phyloP scores from a whole-genome alignment of 352 stramenopile genomes.

The Globisporangium sylvaticum region DNA sequence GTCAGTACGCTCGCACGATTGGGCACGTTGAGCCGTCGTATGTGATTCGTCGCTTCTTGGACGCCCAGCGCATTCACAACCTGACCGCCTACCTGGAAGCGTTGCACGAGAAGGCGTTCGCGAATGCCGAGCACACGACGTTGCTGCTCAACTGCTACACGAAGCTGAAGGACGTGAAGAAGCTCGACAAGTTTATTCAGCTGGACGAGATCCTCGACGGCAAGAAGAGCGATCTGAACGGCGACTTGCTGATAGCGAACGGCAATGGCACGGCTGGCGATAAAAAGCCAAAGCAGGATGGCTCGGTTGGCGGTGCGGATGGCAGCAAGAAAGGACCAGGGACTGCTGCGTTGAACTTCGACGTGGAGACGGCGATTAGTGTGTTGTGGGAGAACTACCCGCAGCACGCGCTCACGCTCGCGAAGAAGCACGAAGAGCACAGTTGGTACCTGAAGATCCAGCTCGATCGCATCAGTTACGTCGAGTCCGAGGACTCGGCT shows the following conservation, averaged over 20 bases:
- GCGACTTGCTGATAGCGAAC: slow-evolving; percentile 21
- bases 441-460: slow-evolving; percentile 93
- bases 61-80: slow-evolving; percentile 96
- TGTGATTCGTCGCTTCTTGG: slow-evolving; percentile 97
- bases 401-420: slow-evolving; percentile 86
- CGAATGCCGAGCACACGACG: slow-evolving; percentile 91
- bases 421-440: slow-evolving; percentile 88
- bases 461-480: slow-evolving; percentile 87
- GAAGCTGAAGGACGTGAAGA: slow-evolving; percentile 92
- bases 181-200: slow-evolving; percentile 91
- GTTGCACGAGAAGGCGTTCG: slow-evolving; percentile 89
- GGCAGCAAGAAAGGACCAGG: slow-evolving; percentile 24
- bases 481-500: slow-evolving; percentile 70
- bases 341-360: slow-evolving; percentile 67
- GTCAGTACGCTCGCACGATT: slow-evolving; percentile 97
- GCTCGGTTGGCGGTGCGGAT: slow-evolving; percentile 10
- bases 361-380: slow-evolving; percentile 90
- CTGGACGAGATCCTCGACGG: slow-evolving; percentile 67
- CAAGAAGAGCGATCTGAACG: slow-evolving; percentile 29
- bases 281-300: slow-evolving; percentile 20
- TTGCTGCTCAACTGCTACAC: slow-evolving; percentile 95
- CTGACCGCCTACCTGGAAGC: slow-evolving; percentile 96
- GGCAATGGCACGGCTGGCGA: slow-evolving; percentile 2
- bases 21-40: slow-evolving; percentile 97
- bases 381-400: slow-evolving; percentile 92